These are phyloP conservation scores for Candida palmyrensis DNA, from an alignment of 805 yeast species.

Conservation along the genomic window DNA sequence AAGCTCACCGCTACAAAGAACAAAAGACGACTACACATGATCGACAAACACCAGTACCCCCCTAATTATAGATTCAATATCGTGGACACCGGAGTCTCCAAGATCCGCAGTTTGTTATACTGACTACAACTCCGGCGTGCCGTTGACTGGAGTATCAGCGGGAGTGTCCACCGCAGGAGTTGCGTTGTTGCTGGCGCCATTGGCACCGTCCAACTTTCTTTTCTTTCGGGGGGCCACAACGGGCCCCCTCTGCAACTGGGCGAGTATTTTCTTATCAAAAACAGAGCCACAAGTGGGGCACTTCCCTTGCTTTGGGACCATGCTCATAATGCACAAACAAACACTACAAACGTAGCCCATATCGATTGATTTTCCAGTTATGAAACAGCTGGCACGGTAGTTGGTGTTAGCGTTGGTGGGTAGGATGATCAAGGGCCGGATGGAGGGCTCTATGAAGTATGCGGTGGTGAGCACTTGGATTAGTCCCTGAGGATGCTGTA, in stretches of 20 bases:
- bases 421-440: conserved; percentile 68
- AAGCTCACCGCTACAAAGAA: conserved; percentile 31
- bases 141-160: no score
- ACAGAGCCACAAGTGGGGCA: conserved; percentile 87
- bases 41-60: conserved; percentile 49
- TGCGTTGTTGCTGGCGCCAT: conserved; percentile 22
- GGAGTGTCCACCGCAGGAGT: conserved; percentile 13
- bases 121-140: no score
- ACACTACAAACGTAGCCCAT: conserved; percentile 94
- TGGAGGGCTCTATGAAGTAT: conserved; percentile 77
- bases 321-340: conserved; percentile 75
- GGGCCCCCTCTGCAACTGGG: conserved; percentile 56
- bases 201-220: conserved; percentile 22
- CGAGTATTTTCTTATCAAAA: conserved; percentile 62
- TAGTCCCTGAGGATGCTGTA: conserved; percentile 67
- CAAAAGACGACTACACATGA: conserved; percentile 44
- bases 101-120: conserved; percentile 4
- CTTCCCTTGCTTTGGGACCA: conserved; percentile 56
- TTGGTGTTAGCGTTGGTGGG: conserved; percentile 86
- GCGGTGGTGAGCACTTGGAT: conserved; percentile 81
- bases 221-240: conserved; percentile 38
- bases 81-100: conserved; percentile 21
- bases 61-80: conserved; percentile 23
- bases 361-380: conserved; percentile 87
- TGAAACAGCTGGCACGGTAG: conserved; percentile 90